These are phyloP conservation scores for Phyllostachys edulis DNA, from an alignment of 176 grass and related monocot genomes.

Conservation along the genomic window DNA sequence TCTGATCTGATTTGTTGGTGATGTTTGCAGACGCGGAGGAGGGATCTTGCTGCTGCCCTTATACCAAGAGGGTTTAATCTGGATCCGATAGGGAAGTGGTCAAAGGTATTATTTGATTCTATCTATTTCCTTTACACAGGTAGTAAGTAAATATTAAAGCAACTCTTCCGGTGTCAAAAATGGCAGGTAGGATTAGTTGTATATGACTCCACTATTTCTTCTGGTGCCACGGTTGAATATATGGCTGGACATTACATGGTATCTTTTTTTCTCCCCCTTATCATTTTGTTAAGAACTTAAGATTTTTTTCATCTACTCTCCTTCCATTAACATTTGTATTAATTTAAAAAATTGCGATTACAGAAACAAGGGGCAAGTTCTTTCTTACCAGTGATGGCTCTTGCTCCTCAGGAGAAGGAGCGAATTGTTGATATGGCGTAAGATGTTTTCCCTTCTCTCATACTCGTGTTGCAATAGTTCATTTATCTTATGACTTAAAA, in stretches of 20 bases:
- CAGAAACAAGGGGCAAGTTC: slow-evolving; percentile 99
- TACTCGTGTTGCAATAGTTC: slow-evolving; percentile 1
- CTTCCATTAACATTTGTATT: slow-evolving; percentile 4
- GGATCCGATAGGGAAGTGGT: slow-evolving; percentile 97
- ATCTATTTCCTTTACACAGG: neutral
- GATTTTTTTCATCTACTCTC: neutral
- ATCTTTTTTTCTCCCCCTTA: slow-evolving; percentile 17
- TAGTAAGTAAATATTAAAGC: slow-evolving; percentile 13
- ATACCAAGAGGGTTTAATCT: slow-evolving; percentile 98
- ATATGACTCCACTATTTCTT: slow-evolving; percentile 87
- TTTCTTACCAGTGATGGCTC: slow-evolving; percentile 97
- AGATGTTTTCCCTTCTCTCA: slow-evolving; percentile 40
- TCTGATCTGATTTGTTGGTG: neutral
- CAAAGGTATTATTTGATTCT: slow-evolving; percentile 65
- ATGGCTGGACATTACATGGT: slow-evolving; percentile 99
- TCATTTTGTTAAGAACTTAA: neutral
- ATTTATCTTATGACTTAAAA: neutral
- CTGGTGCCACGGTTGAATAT: slow-evolving; percentile 96
- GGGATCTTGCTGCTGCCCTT: slow-evolving; percentile 96
- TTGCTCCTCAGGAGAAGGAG: slow-evolving; percentile 95
- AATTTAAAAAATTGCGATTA: slow-evolving; percentile 8
- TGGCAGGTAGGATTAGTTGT: slow-evolving; percentile 94
- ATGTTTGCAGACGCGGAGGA: slow-evolving; percentile 69
- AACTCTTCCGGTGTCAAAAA: slow-evolving; percentile 21
- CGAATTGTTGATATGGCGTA: slow-evolving; percentile 99